These are phyloP conservation scores for Trifolium repens DNA, from an alignment of 306 rosid species.

Conservation along the genomic window DNA sequence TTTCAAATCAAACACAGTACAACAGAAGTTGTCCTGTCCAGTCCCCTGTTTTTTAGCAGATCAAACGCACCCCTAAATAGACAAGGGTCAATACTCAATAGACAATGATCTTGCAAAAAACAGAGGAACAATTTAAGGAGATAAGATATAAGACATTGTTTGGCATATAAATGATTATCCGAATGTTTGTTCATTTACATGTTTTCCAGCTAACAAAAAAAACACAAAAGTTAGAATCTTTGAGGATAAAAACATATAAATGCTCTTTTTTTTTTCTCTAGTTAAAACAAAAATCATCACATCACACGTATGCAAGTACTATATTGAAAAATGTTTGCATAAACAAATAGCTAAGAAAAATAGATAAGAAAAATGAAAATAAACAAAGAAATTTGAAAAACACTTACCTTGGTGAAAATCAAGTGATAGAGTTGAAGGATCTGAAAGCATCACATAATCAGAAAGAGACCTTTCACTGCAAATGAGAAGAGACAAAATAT, in stretches of 20 bases:
- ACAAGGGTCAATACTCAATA: conserved; percentile 43
- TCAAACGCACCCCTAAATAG: too few relatives aligned
- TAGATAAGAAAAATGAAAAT: neutral
- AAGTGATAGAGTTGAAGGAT: conserved; percentile 6
- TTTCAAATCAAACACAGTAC: too few relatives aligned
- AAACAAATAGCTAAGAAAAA: neutral
- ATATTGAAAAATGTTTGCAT: neutral
- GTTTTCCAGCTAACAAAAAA: conserved; percentile 29
- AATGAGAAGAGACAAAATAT: neutral
- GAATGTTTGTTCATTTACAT: conserved; percentile 32
- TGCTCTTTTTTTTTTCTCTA: too few relatives aligned
- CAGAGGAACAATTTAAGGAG: conserved; percentile 27
- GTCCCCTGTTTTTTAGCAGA: too few relatives aligned
- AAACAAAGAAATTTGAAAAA: neutral
- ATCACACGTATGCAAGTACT: neutral
- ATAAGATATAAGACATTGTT: conserved; percentile 39
- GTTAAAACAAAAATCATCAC: too few relatives aligned
- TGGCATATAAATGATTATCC: conserved; percentile 19
- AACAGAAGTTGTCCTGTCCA: too few relatives aligned
- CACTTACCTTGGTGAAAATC: conserved; percentile 44
- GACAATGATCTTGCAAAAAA: conserved; percentile 25
- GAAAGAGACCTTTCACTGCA: conserved; percentile 24
- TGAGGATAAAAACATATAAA: neutral
- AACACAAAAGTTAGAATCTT: conserved; percentile 24
- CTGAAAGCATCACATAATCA: conserved; percentile 32